Evolutionary conservation across 768 basidiomycete genomes (phyloP).

Genomic region (Neoboletus brunneissimus): DNA sequence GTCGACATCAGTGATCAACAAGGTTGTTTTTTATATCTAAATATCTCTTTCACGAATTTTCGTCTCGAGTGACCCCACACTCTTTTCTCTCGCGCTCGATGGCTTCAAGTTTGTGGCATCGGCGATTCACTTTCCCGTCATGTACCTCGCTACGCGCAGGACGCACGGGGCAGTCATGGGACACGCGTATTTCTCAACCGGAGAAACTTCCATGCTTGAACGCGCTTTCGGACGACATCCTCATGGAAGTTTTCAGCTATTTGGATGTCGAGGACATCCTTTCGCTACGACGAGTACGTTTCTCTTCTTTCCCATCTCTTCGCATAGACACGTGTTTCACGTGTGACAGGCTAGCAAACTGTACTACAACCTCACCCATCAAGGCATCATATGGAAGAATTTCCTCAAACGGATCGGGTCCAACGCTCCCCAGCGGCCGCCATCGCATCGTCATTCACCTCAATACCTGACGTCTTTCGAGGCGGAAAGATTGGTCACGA

Average conservation of each 20-base stretch:
- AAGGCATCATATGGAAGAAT: slow-evolving; percentile 68
- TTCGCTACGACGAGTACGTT: slow-evolving; percentile 35
- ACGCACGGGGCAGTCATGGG: slow-evolving; percentile 23
- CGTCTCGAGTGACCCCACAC: not conserved
- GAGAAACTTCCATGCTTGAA: slow-evolving; percentile 29
- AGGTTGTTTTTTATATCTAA: slow-evolving; percentile 18
- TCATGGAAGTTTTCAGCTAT: slow-evolving; percentile 37
- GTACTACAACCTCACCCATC: slow-evolving; percentile 62
- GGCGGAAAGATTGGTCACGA: slow-evolving; percentile 56
- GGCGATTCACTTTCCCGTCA: slow-evolving; percentile 19
- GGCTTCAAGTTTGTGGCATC: slow-evolving; percentile 25
- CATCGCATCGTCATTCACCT: slow-evolving; percentile 47
- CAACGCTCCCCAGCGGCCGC: slow-evolving; percentile 61
- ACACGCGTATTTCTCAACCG: slow-evolving; percentile 21
- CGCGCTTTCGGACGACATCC: slow-evolving; percentile 37
- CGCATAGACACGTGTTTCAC: not conserved
- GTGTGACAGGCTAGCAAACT: slow-evolving; percentile 50
- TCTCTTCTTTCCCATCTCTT: not conserved
- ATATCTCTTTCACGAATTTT: slow-evolving; percentile 1
- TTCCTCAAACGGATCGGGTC: slow-evolving; percentile 52
- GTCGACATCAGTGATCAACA: slow-evolving; percentile 15
- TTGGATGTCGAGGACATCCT: slow-evolving; percentile 40
- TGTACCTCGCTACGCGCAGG: slow-evolving; percentile 12
- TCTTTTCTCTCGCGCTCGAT: slow-evolving; percentile 15
- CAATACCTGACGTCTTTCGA: slow-evolving; percentile 35